Conservation (phyloP, 768 basidiomycete genomes). For the Mrakia gelida region DNA sequence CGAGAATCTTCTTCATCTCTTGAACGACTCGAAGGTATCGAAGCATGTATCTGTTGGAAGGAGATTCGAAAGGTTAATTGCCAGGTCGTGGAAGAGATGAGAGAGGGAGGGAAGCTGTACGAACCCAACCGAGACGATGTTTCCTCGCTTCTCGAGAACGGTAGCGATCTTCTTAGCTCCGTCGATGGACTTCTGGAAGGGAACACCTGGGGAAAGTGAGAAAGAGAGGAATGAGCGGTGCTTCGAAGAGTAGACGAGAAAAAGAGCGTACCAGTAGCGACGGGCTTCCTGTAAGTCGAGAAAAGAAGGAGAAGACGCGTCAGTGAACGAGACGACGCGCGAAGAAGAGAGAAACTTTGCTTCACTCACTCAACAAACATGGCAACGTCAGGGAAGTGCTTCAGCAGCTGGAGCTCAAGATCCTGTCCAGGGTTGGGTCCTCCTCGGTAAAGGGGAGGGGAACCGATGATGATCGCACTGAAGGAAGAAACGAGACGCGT, state of each 20-base stretch:
- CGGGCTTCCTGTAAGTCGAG: slow-evolving; percentile 22
- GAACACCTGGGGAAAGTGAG: neutral
- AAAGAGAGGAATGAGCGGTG: too few species aligned
- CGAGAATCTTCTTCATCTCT: slow-evolving; percentile 63
- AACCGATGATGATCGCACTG: slow-evolving; percentile 80
- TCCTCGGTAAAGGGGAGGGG: slow-evolving; percentile 90
- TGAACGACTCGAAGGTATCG: slow-evolving; percentile 90
- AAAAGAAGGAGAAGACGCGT: too few species aligned
- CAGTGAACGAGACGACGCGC: too few species aligned
- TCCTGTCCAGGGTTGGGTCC: slow-evolving; percentile 68
- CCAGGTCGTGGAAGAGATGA: neutral
- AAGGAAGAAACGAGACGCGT: neutral
- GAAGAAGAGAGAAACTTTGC: too few species aligned
- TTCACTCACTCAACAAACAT: slow-evolving; percentile 54
- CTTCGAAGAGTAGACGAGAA: too few species aligned
- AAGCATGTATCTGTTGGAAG: slow-evolving; percentile 70
- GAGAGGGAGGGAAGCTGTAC: neutral
- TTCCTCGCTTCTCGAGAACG: slow-evolving; percentile 44
- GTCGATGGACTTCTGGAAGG: slow-evolving; percentile 25
- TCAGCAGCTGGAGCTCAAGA: slow-evolving; percentile 80
- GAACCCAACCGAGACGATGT: slow-evolving; percentile 83
- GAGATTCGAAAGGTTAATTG: neutral
- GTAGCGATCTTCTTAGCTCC: slow-evolving; percentile 24
- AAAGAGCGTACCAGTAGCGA: slow-evolving; percentile 22
- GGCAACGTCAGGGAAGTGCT: slow-evolving; percentile 78